Base-by-base conservation (phyloP, 192 early-diverging fungal genomes). In the Obelidium mucronatum region DNA sequence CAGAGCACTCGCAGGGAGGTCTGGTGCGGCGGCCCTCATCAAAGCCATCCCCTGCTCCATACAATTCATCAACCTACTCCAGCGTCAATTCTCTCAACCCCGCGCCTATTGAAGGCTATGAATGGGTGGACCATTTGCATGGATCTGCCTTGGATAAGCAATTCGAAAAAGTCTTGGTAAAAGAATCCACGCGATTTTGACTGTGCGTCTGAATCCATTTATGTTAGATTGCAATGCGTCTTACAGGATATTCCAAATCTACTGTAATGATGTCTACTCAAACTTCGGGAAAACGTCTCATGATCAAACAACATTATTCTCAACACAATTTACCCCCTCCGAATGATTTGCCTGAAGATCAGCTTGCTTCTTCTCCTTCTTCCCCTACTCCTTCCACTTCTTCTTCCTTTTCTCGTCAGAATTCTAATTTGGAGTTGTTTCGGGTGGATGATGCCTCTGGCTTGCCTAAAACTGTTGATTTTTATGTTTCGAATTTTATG, bases 171-270 rank as follows among this genome's bases (percentile, higher is more conserved):
- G 70, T 72, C 51, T 34, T 72, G 52, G 67, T 68, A 52, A 2
- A 19, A 22, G 17, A 48, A 15, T 19, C 44, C 8, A 48, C 44
- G 0, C 44, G 8, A 6, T 48, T 48, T 19, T 48, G 19, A 15
- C 44, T 48, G 19, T 48, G 8, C 44, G 8, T 15, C 44, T 48
- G 19, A 37, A n/a, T n/a, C 19, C n/a, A 22, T 40, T n/a, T 15
- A 15, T 15, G 24, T 31, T 24, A 68, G 67, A 15, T 35, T 72
- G 70, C 31, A 33, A 39, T 72, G 52, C 70, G 70, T 22, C 35
- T 72, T 13, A 72, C 53, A 33, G 70, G 70, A 72, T 72, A 72
- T 59, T 34, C 70, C 24, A 51, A 52, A 22, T 31, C 54, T 13
- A 53, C 53, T 17, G 70, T 53, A 8, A 72, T 72, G 70, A 55